Conservation (phyloP, 306 rosid genomes). For the Senna siamea region DNA sequence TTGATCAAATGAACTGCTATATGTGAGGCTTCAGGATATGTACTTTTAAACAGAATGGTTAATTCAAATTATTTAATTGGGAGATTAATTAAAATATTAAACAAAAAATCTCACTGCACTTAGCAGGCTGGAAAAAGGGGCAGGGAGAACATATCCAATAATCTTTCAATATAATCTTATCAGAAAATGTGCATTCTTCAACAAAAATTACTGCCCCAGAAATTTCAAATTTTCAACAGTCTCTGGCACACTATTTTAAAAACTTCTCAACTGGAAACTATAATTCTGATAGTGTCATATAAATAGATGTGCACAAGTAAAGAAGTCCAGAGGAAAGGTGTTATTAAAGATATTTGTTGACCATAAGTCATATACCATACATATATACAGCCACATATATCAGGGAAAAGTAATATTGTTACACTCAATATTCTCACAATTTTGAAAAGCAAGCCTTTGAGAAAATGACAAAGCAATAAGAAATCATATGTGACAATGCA, state of each 20-base stretch:
- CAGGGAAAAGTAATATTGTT: neutral
- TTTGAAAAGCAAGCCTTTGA: neutral
- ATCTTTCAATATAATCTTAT: neutral
- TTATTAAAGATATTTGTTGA: neutral
- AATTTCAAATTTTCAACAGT: no score
- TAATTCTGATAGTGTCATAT: neutral
- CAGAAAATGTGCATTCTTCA: no score
- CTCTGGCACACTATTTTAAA: no score
- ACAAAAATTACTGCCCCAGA: no score
- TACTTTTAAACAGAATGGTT: no score
- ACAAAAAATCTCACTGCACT: no score
- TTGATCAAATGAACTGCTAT: neutral
- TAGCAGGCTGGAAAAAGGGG: no score
- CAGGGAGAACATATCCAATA: neutral
- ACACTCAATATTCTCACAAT: neutral
- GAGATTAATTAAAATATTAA: no score
- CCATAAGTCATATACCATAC: no score
- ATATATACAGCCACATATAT: neutral
- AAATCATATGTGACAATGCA: neutral
- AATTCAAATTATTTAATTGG: neutral
- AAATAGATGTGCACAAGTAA: neutral
- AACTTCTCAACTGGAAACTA: no score
- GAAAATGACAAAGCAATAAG: neutral
- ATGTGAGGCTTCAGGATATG: no score
- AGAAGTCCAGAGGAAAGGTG: constrained; percentile 10